Evolutionary conservation across 2,329 filamentous ascomycete genomes (phyloP), one percentile per base, ranked within the genome.

Genomic region (Cadophora gregata): DNA sequence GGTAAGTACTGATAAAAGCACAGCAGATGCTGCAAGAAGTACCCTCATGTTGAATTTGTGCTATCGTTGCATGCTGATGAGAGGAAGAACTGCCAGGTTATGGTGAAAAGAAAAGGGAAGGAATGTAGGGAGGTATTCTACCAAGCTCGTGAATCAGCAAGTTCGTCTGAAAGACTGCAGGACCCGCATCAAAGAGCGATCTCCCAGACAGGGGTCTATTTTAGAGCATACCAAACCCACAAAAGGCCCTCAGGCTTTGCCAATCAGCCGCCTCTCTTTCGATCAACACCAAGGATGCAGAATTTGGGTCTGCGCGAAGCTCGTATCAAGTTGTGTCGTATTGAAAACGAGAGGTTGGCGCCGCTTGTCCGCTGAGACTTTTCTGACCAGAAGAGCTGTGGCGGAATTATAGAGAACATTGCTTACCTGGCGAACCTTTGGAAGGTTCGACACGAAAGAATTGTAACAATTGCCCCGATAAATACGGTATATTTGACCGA

Each of bases 331-430:
- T 36, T 12, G 36, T 45, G 16, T 45, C 10, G 38, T 31, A 16
- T 31, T 24, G 47, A 61, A 48, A 56, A 45, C n/a, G n/a, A n/a
- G n/a, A n/a, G n/a, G n/a, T n/a, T 59, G 64, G 67, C 67, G 67
- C 58, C 45, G 45, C 55, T 47, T 31, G 48, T 58, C 53, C 33
- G 25, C 27, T 42, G 38, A 27, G 33, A 42, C 55, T 59, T 42
- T 36, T 33, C 7, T 31, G 5, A 42, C 21, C 31, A 10, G 14
- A 58, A 31, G 55, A 36, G 21, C n/a, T 58, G 53, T 21, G 31
- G n/a, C n/a, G 31, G 21, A 27, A 36, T 21, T 14, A 21, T 12
- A 25, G 16, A 16, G 6, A 38, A 25, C 31, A 12, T 36, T 25
- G 10, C 5, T 42, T 31, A 19, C 9, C 58, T 48, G n/a, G 31